phyloP scores from a whole-genome alignment of 805 yeast species.

The Nakazawaea ernobii region DNA sequence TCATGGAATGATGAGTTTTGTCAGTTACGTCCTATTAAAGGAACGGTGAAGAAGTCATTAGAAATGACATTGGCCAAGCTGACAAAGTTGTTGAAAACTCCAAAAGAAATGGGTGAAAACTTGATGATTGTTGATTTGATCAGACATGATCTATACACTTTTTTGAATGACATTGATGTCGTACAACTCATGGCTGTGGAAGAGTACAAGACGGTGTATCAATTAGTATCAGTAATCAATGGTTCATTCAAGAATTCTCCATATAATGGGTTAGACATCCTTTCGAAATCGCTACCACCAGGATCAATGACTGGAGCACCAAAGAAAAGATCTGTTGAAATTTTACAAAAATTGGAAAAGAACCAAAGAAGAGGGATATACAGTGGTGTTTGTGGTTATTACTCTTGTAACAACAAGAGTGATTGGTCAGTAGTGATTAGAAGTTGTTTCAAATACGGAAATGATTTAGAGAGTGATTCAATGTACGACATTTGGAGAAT shows the following conservation, averaged over 20 bases:
- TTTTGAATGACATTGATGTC: slow-evolving; percentile 62
- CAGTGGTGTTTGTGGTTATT: slow-evolving; percentile 93
- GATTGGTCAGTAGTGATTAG: slow-evolving; percentile 97
- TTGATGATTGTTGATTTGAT: slow-evolving; percentile 95
- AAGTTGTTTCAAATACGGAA: slow-evolving; percentile 62
- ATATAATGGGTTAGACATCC: slow-evolving; percentile 71
- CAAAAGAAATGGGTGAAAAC: slow-evolving; percentile 93
- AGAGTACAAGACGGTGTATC: slow-evolving; percentile 87
- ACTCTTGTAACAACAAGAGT: slow-evolving; percentile 81
- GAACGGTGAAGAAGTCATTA: slow-evolving; percentile 73
- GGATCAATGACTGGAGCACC: slow-evolving; percentile 99
- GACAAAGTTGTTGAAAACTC: slow-evolving; percentile 59
- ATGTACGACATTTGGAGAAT: slow-evolving; percentile 58
- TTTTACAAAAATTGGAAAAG: slow-evolving; percentile 57
- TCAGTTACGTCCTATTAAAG: slow-evolving; percentile 92
- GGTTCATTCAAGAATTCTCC: slow-evolving; percentile 41
- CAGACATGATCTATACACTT: slow-evolving; percentile 78
- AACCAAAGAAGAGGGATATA: slow-evolving; percentile 72
- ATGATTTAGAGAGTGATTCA: slow-evolving; percentile 30
- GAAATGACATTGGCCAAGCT: slow-evolving; percentile 56
- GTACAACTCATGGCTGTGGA: slow-evolving; percentile 84
- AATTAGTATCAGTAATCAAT: slow-evolving; percentile 81
- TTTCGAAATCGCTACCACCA: slow-evolving; percentile 82
- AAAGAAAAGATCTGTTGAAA: slow-evolving; percentile 83
- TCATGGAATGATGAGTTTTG: slow-evolving; percentile 63